Base-by-base conservation (phyloP, 805 yeast species). In the Metschnikowia dekortorum region DNA sequence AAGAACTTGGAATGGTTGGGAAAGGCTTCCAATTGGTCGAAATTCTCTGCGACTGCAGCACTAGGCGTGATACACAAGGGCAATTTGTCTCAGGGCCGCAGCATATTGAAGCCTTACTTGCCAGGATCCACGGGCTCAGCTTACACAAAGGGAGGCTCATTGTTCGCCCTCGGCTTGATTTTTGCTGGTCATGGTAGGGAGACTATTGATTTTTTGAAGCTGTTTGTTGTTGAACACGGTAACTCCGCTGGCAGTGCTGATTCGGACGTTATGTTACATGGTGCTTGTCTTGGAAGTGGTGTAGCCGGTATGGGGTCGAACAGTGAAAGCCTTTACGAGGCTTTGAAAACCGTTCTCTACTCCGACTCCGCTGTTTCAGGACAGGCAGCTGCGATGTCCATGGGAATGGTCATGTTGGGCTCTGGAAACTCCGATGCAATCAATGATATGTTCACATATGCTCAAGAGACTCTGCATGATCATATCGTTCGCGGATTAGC, bases 11-110 rank as follows among this genome's bases (percentile, higher is more conserved):
- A 92, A 61, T 94, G 98, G 97, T 76, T 94, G 58, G 95, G 96
- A 40, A 89, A 90, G 70, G 97, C 99, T n/a, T 85, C 92, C 43
- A 90, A 92, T 69, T 94, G 99, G 99, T 90, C 97, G 6, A 94
- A 92, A 65, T 94, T 94, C 67, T 84, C 96, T 0, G 97, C 98
- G 2, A 92, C 98, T 11, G 98, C 98, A 8, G 97, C 98, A 11
- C 74, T 94, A 53, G 99, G 99, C 65, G 98, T 92, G 31, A 91
- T 94, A 58, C 98, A 94, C 67, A 87, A 86, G 63, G 98, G 99
- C 48, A 92, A 92, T 67, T 76, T 94, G 51, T 81, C 96, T 0
- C 96, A 90, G 65, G 99, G 98, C 48, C 83, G 84, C 64, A 81
- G 84, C 56, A 82, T 92, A 46, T 79, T 94, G 65, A 85, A 85